phyloP scores from a whole-genome alignment of 2,329 filamentous ascomycete genomes.

The Penicillium thymicola region DNA sequence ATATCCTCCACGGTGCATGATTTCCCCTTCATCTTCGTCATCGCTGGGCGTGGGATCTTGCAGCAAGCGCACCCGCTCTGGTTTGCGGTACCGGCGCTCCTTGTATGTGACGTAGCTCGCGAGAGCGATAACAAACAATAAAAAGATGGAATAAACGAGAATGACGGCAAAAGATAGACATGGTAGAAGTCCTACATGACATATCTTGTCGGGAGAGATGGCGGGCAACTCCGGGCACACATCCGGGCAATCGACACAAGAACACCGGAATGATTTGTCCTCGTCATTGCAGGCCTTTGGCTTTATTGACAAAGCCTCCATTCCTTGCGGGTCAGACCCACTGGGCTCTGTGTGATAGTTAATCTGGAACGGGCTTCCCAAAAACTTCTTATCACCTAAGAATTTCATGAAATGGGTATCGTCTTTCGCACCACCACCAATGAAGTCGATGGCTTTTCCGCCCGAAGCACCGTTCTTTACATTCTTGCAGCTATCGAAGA shows the following conservation, averaged over 20 bases:
- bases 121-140: conserved; percentile 65
- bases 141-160: conserved; percentile 73
- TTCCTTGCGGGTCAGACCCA: conserved; percentile 62
- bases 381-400: conserved; percentile 82
- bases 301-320: conserved; percentile 67
- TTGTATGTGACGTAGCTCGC: conserved; percentile 73
- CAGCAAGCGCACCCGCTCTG: conserved; percentile 78
- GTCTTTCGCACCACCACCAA: conserved; percentile 90
- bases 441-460: conserved; percentile 89
- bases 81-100: conserved; percentile 69
- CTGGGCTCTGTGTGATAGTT: conserved; percentile 68
- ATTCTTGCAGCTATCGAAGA: conserved; percentile 97
- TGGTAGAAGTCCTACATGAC: conserved; percentile 81
- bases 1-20: conserved; percentile 72
- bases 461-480: conserved; percentile 97
- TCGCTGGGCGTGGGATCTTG: conserved; percentile 82
- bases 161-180: conserved; percentile 93
- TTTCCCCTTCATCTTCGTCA: conserved; percentile 88
- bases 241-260: conserved; percentile 86
- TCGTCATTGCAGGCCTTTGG: conserved; percentile 87
- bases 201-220: conserved; percentile 66
- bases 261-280: conserved; percentile 80
- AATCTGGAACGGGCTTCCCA: conserved; percentile 95
- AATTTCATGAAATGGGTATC: conserved; percentile 86
- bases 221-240: conserved; percentile 80